phyloP scores from a whole-genome alignment of 768 basidiomycete species.

The Suillus americanus region DNA sequence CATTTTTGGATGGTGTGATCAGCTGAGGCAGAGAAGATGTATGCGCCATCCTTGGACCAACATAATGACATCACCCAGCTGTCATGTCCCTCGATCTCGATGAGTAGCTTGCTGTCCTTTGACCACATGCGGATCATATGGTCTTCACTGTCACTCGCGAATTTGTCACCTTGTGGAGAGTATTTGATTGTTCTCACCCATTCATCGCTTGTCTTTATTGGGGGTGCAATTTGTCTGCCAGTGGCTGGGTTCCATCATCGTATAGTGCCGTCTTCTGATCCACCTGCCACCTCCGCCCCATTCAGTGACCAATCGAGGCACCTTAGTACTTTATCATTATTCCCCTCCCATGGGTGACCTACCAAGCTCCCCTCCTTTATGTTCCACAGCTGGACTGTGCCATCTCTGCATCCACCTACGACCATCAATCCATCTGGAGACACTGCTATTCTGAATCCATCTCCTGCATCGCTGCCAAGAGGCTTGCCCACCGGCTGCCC shows the following conservation, averaged over 20 bases:
- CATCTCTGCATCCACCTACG: neutral
- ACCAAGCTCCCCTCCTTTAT: neutral
- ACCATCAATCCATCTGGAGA: neutral
- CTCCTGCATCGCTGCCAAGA: neutral
- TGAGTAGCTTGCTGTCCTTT: neutral
- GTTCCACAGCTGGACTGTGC: neutral
- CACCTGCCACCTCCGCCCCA: conserved; percentile 12
- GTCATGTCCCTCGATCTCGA: neutral
- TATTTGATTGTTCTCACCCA: neutral
- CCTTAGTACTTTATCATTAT: neutral
- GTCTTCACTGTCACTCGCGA: neutral
- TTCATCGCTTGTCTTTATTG: neutral
- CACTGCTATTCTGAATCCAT: neutral
- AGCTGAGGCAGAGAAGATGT: neutral
- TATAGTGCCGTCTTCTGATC: conserved; percentile 8
- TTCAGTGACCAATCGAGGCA: conserved; percentile 15
- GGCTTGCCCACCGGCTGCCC: neutral
- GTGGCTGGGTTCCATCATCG: conserved; percentile 14
- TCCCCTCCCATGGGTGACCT: neutral
- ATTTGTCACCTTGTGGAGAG: neutral
- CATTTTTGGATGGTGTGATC: neutral
- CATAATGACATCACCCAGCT: neutral
- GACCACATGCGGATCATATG: neutral
- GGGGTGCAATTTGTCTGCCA: neutral
- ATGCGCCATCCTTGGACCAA: neutral